Evolutionary conservation across 768 basidiomycete genomes (phyloP), one percentile per base, ranked within the genome.

Genomic region (Tylopilus vinaceipallidus): DNA sequence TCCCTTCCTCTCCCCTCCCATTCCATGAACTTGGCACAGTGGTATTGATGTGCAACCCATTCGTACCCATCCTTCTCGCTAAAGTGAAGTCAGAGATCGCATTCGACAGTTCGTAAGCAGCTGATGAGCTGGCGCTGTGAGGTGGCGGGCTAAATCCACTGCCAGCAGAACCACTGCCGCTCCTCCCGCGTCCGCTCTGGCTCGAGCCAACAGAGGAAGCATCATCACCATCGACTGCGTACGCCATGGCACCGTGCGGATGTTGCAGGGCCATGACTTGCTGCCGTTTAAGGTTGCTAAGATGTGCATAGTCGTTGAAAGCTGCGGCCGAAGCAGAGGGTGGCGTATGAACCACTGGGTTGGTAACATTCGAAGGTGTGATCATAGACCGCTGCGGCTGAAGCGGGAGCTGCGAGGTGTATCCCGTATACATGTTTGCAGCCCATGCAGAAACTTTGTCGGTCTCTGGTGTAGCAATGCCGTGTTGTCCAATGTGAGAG

Each of bases 321-420:
- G 49, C 54, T 3, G 55, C 45, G 11, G 51, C 48, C 19, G 56
- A 19, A 17, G 52, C 40, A 0, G 62, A 40, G 6, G 65, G 32
- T 1, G 55, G 30, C 1, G 53, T 43, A 12, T 62, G 48, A 69
- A 62, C 34, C 67, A 47, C 45, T 41, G 32, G 67, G 52, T 76
- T 76, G 19, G 73, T 64, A 11, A 65, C 61, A 7, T 72, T 66
- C 19, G 78, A 73, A 32, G 77, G 73, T 4, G 76, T 75, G 56
- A 75, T 71, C 45, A 75, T 63, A 40, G 58, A 53, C 2, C 69
- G 64, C 32, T 72, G 73, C 0, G 69, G 56, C n/a, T 65, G 67
- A 45, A 63, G 49, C 22, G 62, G 69, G 27, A 47, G 46, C 38
- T 53, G 63, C 16, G 58, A 0, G 20, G 59, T 60, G 54, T 65